These are phyloP conservation scores for Lobosporangium transversale DNA, from an alignment of 192 early-diverging fungal genomes.

Conservation along the genomic window DNA sequence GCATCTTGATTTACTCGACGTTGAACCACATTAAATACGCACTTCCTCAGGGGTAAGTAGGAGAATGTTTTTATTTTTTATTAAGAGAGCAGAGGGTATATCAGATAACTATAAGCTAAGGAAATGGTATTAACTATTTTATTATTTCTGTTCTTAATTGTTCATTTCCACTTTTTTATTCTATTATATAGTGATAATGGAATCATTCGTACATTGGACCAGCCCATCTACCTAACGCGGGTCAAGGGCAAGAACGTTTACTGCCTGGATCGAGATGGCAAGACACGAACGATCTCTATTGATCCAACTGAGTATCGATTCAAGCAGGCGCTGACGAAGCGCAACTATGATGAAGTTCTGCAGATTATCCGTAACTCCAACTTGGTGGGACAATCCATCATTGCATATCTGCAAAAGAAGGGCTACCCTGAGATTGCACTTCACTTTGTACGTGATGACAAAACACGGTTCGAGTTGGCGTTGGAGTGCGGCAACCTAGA, in stretches of 20 bases:
- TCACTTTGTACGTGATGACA: slow-evolving; percentile 97
- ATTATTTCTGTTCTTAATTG: no score
- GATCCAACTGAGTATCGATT: slow-evolving; percentile 99
- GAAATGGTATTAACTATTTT: no score
- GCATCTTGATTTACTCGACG: slow-evolving; percentile 94
- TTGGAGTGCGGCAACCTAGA: slow-evolving; percentile 97
- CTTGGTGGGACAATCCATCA: slow-evolving; percentile 97
- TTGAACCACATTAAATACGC: slow-evolving; percentile 99
- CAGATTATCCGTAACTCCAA: slow-evolving; percentile 96
- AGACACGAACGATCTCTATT: slow-evolving; percentile 85
- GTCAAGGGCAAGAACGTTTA: slow-evolving; percentile 88
- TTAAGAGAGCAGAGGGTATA: no score
- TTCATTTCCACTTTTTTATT: not conserved
- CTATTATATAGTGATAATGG: slow-evolving; percentile 86
- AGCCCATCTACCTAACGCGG: slow-evolving; percentile 91
- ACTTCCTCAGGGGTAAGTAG: slow-evolving; percentile 85
- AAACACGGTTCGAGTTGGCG: slow-evolving; percentile 96
- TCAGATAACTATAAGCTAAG: no score
- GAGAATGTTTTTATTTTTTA: not conserved
- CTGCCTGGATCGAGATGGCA: slow-evolving; percentile 91
- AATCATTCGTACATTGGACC: slow-evolving; percentile 95
- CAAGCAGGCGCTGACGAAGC: slow-evolving; percentile 91
- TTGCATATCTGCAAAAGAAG: slow-evolving; percentile 99
- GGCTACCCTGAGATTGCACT: slow-evolving; percentile 99
- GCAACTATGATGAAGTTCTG: slow-evolving; percentile 96